These are phyloP conservation scores for Orbilia javanica DNA, from an alignment of 2,329 filamentous ascomycete genomes.

Conservation along the genomic window DNA sequence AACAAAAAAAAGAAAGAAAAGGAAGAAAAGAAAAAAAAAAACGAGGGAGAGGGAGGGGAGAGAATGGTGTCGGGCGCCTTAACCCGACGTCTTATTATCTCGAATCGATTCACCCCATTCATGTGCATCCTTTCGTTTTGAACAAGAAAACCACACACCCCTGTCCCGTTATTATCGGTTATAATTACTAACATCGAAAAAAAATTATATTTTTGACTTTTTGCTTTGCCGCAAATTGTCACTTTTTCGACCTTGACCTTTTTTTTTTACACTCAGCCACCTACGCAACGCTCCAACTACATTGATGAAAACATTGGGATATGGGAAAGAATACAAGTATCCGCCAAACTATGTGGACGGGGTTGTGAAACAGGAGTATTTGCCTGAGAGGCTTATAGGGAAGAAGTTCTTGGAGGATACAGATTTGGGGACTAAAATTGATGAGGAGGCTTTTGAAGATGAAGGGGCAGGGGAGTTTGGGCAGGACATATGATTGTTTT, in stretches of 20 bases:
- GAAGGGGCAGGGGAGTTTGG: slow-evolving; percentile 24
- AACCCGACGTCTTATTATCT: slow-evolving; percentile 20
- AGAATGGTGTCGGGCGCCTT: slow-evolving; percentile 2
- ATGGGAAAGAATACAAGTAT: slow-evolving; percentile 94
- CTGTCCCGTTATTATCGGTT: slow-evolving; percentile 15
- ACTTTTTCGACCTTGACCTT: not conserved
- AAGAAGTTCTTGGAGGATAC: slow-evolving; percentile 81
- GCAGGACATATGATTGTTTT: not conserved
- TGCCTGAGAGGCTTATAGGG: slow-evolving; percentile 81
- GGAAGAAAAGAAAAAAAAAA: not conserved
- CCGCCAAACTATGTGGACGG: slow-evolving; percentile 90
- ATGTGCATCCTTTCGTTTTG: not conserved
- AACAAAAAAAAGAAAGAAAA: not conserved
- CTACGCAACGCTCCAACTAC: slow-evolving; percentile 91
- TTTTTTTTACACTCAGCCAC: slow-evolving; percentile 67
- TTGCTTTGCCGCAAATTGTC: slow-evolving; percentile 32
- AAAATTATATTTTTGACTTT: not conserved
- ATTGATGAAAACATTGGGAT: slow-evolving; percentile 92
- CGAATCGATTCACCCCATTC: slow-evolving; percentile 14
- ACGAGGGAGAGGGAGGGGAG: not conserved
- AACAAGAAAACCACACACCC: not conserved
- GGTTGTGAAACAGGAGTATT: slow-evolving; percentile 82
- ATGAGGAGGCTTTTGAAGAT: slow-evolving; percentile 73
- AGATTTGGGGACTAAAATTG: slow-evolving; percentile 82
- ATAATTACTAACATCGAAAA: slow-evolving; percentile 25